phyloP scores from a whole-genome alignment of 768 basidiomycete species.

The Rhodotorula kratochvilovae region DNA sequence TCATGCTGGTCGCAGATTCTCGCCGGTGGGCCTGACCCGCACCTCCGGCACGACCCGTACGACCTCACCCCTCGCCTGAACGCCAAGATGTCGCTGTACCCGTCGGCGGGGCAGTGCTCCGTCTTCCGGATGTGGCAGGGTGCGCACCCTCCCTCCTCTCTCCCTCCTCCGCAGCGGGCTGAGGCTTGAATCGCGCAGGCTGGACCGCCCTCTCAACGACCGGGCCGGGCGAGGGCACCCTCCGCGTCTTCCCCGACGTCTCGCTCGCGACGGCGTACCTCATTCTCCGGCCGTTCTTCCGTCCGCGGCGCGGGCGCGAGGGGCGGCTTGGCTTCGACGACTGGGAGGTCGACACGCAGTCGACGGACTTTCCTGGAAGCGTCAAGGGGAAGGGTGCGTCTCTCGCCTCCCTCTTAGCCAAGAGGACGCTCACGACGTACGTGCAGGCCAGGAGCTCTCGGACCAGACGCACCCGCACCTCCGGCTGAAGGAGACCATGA shows the following conservation, averaged over 20 bases:
- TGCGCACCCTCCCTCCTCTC: background rate
- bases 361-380: constrained; percentile 56
- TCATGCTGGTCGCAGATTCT: background rate
- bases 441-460: constrained; percentile 52
- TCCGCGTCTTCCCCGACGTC: constrained; percentile 61
- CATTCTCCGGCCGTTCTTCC: constrained; percentile 65
- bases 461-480: constrained; percentile 62
- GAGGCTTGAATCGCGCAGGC: background rate
- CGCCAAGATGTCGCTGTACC: constrained; percentile 20
- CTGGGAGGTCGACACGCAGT: constrained; percentile 59
- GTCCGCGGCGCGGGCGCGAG: constrained; percentile 45
- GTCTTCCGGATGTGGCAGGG: constrained; percentile 49
- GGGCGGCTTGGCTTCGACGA: constrained; percentile 51
- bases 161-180: background rate
- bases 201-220: constrained; percentile 21
- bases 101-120: constrained; percentile 41
- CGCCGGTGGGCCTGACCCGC: background rate
- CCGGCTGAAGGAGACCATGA: constrained; percentile 57
- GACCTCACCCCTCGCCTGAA: constrained; percentile 11
- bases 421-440: background rate
- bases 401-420: constrained; percentile 51
- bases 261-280: constrained; percentile 53
- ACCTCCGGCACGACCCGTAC: constrained; percentile 14
- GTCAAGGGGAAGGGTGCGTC: constrained; percentile 47
- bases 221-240: constrained; percentile 52